Base-by-base conservation (phyloP, 78 protist species). In the Dictyostelium purpureum region DNA sequence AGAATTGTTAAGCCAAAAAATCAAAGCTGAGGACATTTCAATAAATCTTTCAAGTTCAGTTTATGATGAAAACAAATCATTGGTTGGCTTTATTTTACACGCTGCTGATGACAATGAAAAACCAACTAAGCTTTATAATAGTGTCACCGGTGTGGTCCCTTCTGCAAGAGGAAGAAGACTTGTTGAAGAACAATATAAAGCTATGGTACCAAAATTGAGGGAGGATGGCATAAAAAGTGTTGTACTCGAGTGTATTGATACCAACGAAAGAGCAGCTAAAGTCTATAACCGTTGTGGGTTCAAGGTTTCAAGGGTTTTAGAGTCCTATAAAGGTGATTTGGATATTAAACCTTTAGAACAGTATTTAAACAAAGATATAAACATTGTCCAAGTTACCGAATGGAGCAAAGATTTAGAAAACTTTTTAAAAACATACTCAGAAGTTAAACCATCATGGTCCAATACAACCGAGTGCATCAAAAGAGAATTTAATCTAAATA, bases 311-410 rank as follows among this genome's bases (percentile, higher is more conserved):
- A 47, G 81, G 21, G 38, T 31, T 18, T 51, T 75, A 51, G 6
- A 16, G 16, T 75, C 69, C 6, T 75, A 75, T n/a, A 75, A 75
- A 52, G 81, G 81, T 35, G 66, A 47, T 12, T n/a, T n/a, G n/a
- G n/a, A n/a, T n/a, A 21, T 18, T 18, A 16, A 56, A 18, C 19
- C n/a, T n/a, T n/a, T n/a, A n/a, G n/a, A n/a, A n/a, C n/a, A n/a
- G n/a, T n/a, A n/a, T n/a, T 3, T 69, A 6, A 40, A 42, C 6
- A 69, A 40, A 21, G 47, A 38, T 38, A 42, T n/a, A 9, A 69
- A 9, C 5, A 18, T 35, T n/a, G 76, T 31, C 11, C 42, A n/a
- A 7, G 54, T 69, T 6, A 26, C 16, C 6, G 28, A 69, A n/a
- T 42, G 35, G 9, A 69, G 43, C 2, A n/a, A 35, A 2, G 38